Base-by-base conservation (phyloP, 2,329 filamentous ascomycete genomes). In the Diaporthe destruens region DNA sequence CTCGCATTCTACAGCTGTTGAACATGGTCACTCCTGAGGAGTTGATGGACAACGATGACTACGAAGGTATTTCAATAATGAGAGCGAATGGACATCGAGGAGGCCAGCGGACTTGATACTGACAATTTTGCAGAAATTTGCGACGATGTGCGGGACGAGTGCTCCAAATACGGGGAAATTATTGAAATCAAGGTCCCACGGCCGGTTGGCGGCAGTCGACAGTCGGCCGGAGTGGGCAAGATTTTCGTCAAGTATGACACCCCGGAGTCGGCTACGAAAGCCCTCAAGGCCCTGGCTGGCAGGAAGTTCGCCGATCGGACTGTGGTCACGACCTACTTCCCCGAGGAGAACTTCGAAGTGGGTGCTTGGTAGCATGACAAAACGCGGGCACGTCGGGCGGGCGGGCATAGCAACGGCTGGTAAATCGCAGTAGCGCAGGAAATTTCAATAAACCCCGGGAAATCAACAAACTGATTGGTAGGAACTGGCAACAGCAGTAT, bases 21-120 rank as follows among this genome's bases (percentile, higher is more conserved):
- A 99, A 99, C 85, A 99, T 99, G 96, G 96, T 99, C 47, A 99
- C 96, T 0, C 88, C 95, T 0, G 96, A 99, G 78, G 96, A 99
- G 83, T 86, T 99, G 32, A 91, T 98, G 83, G 95, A 98, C 80
- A 92, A 91, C 67, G 95, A 98, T 47, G 96, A 99, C 79, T 98
- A 98, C 79, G 94, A 98, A 84, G 96, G 96, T 95, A 87, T 80
- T 86, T 44, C 2, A 14, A 34, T 23, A 18, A 56, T 14, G 5
- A n/a, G 3, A 6, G 4, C 25, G 8, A 4, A 23, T 3, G 6
- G 16, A 20, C 4, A 25, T n/a, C 9, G 44, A 49, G 7, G 11
- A 49, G 18, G 8, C 20, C 14, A 25, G 14, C 12, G 12, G 18
- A 11, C 56, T 8, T 6, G 6, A 25, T 12, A 9, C 36, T 59